Evolutionary conservation across 176 grass and related monocot species (phyloP), one percentile per base, ranked within the genome.

Genomic region (Typha latifolia): DNA sequence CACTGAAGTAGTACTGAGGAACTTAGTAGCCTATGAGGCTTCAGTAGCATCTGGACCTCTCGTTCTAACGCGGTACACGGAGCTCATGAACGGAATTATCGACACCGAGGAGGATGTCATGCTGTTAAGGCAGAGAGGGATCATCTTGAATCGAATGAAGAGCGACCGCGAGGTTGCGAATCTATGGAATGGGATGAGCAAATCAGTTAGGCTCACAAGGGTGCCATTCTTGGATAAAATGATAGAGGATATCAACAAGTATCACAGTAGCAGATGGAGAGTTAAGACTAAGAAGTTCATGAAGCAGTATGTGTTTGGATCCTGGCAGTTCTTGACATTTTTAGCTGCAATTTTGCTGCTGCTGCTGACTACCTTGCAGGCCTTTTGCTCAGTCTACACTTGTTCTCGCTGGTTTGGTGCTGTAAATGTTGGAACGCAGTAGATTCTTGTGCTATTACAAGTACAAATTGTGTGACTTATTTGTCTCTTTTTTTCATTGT

Each of bases 1-100:
- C 80, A 88, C 82, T 11, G 87, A 91, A 18, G 79, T 85, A 24
- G 37, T 91, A 62, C 64, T 96, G 63, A 74, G 91, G 4, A 96
- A 96, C 69, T 83, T 96, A 0, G 91, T 91, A 0, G 87, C 91
- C 18, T 96, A 96, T 69, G 87, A 96, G 74, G 79, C 87, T 4
- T 53, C 79, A 6, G 79, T 78, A 16, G 87, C 82, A 47, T 66
- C 72, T 0, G 91, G 87, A 4, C 91, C 91, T 12, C 72, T 88
- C 4, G 84, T 91, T 19, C 79, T 96, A 8, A 75, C 87, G 0
- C 43, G 87, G 75, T 96, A 91, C 72, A 96, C 87, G 15, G 84
- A 96, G 88, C 79, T 96, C 63, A 91, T 96, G 87, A 91, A 96
- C 70, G 87, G 91, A 10, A 88, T 96, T 72, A 81, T 96, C 65